Percentiles rank a stretch among this genome's conserved stretches.
phyloP scores from a whole-genome alignment of 345 rosid species.

The Eutrema heterophyllum region DNA sequence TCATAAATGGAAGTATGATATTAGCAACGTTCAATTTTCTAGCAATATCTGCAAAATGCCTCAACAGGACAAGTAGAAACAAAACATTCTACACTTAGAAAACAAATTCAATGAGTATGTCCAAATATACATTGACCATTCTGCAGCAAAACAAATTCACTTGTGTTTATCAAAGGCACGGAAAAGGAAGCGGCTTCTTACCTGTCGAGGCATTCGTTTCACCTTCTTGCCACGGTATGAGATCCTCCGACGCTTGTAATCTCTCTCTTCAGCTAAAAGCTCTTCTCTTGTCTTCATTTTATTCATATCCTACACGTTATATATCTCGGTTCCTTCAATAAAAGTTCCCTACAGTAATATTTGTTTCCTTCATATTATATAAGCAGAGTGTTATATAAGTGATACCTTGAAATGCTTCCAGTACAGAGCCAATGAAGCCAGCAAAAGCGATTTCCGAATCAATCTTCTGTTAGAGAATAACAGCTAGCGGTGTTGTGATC shows the following conservation, averaged over 20 bases:
- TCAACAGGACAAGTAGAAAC: neutral
- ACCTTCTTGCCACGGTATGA: slow-evolving; percentile 95
- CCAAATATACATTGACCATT: neutral
- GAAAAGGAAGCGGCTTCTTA: slow-evolving; percentile 23
- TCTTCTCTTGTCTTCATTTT: slow-evolving; percentile 78
- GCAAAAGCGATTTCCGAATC: slow-evolving; percentile 51
- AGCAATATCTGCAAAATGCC: neutral
- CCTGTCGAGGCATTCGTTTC: slow-evolving; percentile 71
- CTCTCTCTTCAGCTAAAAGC: slow-evolving; percentile 94
- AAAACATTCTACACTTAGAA: neutral
- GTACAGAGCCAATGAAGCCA: slow-evolving; percentile 52
- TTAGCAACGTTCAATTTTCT: neutral
- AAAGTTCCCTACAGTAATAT: neutral
- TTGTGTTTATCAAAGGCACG: neutral
- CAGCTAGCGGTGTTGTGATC: slow-evolving; percentile 23
- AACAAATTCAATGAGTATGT: neutral
- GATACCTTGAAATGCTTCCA: slow-evolving; percentile 82
- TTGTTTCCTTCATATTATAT: neutral
- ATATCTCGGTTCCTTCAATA: neutral
- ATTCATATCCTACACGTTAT: slow-evolving; percentile 44
- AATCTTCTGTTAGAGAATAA: slow-evolving; percentile 35
- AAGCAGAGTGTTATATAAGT: neutral
- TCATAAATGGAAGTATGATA: neutral
- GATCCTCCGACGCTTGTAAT: slow-evolving; percentile 92
- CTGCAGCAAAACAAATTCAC: neutral